Evolutionary conservation across 768 basidiomycete genomes (phyloP).

Genomic region (Lyophyllum semitale): DNA sequence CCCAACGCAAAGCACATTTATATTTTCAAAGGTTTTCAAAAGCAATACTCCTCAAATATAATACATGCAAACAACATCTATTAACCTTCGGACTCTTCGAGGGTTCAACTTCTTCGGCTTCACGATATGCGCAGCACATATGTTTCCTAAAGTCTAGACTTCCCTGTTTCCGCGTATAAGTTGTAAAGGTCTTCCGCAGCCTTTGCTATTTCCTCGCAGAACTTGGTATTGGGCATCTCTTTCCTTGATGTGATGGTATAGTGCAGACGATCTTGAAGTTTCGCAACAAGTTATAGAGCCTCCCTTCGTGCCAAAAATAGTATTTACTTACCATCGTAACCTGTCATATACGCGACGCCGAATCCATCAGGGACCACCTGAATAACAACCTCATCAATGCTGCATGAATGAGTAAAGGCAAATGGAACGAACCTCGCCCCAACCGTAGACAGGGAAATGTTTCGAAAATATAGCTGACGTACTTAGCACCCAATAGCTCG

Average conservation of each 20-base stretch:
- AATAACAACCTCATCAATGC: not conserved
- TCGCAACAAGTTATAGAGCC: not conserved
- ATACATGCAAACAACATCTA: conserved; percentile 9
- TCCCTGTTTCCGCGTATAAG: conserved; percentile 44
- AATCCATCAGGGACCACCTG: conserved; percentile 91
- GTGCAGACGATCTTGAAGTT: conserved; percentile 65
- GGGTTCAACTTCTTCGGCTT: not conserved
- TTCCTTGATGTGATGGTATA: conserved; percentile 87
- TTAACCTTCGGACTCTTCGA: no score
- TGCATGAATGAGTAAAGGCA: not conserved
- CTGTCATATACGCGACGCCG: conserved; percentile 95
- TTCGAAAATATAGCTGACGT: conserved; percentile 89
- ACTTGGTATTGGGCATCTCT: conserved; percentile 78
- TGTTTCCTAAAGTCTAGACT: conserved; percentile 25
- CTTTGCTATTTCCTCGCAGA: conserved; percentile 66
- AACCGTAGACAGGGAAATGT: conserved; percentile 84
- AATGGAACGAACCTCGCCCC: conserved; percentile 71
- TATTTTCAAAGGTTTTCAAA: not conserved
- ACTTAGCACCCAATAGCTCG: conserved; percentile 85
- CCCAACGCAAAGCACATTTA: not conserved
- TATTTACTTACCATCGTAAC: conserved; percentile 61
- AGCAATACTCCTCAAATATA: not conserved
- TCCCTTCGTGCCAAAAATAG: not conserved
- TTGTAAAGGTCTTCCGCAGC: conserved; percentile 68
- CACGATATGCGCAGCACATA: not conserved